These are phyloP conservation scores for Saturnispora quitensis DNA, from an alignment of 805 yeast species.

Conservation along the genomic window DNA sequence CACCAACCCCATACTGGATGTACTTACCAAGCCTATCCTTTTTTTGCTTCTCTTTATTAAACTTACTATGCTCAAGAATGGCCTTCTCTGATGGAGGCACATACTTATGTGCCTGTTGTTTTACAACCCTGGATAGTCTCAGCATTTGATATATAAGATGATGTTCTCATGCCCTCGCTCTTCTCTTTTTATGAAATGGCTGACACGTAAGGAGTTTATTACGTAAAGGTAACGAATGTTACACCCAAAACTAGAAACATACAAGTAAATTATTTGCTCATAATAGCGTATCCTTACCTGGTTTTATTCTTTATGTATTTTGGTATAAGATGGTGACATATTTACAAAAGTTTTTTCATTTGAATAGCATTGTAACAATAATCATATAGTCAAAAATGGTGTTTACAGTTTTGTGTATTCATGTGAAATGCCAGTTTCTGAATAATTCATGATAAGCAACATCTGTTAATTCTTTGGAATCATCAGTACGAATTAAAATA, in stretches of 20 bases:
- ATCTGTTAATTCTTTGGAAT: too few relatives aligned
- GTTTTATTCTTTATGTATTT: too few relatives aligned
- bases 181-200: not conserved
- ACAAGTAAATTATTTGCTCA: too few relatives aligned
- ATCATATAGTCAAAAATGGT: too few relatives aligned
- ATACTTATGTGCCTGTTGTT: constrained; percentile 5
- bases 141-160: not conserved
- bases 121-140: not conserved
- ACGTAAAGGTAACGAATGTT: not conserved
- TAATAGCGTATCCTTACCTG: too few relatives aligned
- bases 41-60: constrained; percentile 8
- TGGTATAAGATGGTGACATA: too few relatives aligned
- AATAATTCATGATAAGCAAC: too few relatives aligned
- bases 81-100: constrained; percentile 12
- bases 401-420: too few relatives aligned
- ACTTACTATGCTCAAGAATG: constrained; percentile 6
- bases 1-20: constrained; percentile 13
- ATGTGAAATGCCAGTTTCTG: too few relatives aligned
- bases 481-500: too few relatives aligned
- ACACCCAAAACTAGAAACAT: not conserved
- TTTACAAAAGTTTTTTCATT: too few relatives aligned
- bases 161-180: not conserved
- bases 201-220: not conserved
- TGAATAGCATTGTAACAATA: too few relatives aligned
- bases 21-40: constrained; percentile 12